Percentiles rank a stretch among this genome's conserved stretches.
These are phyloP conservation scores for Elsinoe australis DNA, from an alignment of 2,329 filamentous ascomycete species.

Conservation along the genomic window DNA sequence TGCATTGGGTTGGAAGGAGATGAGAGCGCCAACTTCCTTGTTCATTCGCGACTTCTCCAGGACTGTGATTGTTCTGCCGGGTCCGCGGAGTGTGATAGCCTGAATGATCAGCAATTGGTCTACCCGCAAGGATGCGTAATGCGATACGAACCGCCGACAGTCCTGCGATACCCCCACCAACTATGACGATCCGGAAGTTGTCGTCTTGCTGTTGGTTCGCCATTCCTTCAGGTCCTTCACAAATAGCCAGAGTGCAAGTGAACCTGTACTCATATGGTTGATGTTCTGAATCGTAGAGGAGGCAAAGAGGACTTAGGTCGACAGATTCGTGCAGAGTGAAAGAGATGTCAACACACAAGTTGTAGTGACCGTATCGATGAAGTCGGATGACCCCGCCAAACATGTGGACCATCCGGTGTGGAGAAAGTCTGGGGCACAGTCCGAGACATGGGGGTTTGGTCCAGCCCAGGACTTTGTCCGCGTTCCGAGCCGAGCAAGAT, in stretches of 20 bases:
- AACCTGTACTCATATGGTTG: not conserved
- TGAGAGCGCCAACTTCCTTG: conserved; percentile 36
- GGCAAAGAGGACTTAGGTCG: too few relatives aligned
- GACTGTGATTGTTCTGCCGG: conserved; percentile 28
- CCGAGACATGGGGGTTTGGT: not conserved
- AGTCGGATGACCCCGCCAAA: too few relatives aligned
- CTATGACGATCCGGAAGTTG: conserved; percentile 30
- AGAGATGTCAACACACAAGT: too few relatives aligned
- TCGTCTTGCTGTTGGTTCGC: conserved; percentile 1
- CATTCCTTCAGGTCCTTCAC: conserved; percentile 5
- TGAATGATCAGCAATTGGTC: conserved; percentile 17
- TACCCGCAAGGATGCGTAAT: not conserved
- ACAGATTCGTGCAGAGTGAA: too few relatives aligned
- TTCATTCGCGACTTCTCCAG: conserved; percentile 28
- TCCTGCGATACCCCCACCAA: conserved; percentile 29
- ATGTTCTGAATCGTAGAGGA: too few relatives aligned
- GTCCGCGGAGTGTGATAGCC: conserved; percentile 32
- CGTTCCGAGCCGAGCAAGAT: not conserved
- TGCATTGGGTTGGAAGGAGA: conserved; percentile 39
- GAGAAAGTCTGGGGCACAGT: not conserved
- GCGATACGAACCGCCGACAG: conserved; percentile 24
- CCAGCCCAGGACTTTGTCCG: not conserved
- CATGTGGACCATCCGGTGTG: conserved; percentile 1
- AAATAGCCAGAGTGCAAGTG: conserved; percentile 1
- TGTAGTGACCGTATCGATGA: too few relatives aligned